phyloP scores from a whole-genome alignment of 495 filamentous ascomycete species.

The Paragyromitra xinjiangensis region DNA sequence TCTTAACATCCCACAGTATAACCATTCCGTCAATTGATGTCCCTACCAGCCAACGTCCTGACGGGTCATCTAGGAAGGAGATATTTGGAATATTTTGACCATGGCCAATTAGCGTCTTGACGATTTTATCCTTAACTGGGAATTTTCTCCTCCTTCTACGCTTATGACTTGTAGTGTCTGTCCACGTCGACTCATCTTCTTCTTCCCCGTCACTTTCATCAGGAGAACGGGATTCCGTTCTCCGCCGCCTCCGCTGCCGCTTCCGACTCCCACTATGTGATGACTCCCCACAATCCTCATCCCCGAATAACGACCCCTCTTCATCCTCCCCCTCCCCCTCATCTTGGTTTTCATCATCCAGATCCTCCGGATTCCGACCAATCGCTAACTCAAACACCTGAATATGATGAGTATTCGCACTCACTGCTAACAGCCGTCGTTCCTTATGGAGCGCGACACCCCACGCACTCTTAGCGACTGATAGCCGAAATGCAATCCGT shows the following conservation, averaged over 20 bases:
- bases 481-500: conserved; percentile 58
- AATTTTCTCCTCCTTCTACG: conserved; percentile 30
- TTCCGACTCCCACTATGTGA: conserved; percentile 36
- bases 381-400: conserved; percentile 56
- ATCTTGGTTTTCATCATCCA: conserved; percentile 11
- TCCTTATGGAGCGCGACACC: conserved; percentile 84
- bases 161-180: conserved; percentile 7
- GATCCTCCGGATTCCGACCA: conserved; percentile 24
- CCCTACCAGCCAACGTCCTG: conserved; percentile 75
- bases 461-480: conserved; percentile 84
- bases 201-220: conserved; percentile 38
- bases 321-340: conserved; percentile 23
- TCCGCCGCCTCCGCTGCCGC: conserved; percentile 42
- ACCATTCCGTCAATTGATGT: conserved; percentile 75
- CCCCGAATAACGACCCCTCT: conserved; percentile 16
- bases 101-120: conserved; percentile 54
- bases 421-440: conserved; percentile 80
- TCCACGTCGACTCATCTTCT: conserved; percentile 19
- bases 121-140: conserved; percentile 40
- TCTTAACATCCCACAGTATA: conserved; percentile 70
- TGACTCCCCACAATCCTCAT: conserved; percentile 26
- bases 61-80: conserved; percentile 72
- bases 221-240: conserved; percentile 63
- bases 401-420: conserved; percentile 69
- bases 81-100: conserved; percentile 78